Evolutionary conservation across 1,284 basidiomycete genomes (phyloP).

Genomic region (Puccinia brachypodii): DNA sequence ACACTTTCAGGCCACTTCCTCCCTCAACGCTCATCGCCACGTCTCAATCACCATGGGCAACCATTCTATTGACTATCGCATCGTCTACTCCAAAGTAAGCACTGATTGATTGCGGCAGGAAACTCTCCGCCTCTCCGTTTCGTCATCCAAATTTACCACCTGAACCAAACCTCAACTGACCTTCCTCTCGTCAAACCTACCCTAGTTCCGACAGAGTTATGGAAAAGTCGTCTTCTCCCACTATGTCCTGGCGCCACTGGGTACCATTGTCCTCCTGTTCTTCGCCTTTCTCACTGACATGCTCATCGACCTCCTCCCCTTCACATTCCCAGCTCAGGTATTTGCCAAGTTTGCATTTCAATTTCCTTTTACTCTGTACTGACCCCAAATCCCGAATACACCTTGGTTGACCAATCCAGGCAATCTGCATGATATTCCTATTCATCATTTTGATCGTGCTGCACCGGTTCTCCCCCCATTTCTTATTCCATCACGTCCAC

Average conservation of each 20-base stretch:
- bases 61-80: constrained; percentile 2
- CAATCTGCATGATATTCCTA: constrained; percentile 23
- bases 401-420: not conserved
- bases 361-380: not conserved
- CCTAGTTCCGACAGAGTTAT: constrained; percentile 19
- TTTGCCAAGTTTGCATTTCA: not conserved
- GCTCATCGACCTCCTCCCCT: constrained; percentile 31
- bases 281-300: constrained; percentile 36
- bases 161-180: no score
- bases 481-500: constrained; percentile 30
- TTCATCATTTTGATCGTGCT: constrained; percentile 6
- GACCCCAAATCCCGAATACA: not conserved
- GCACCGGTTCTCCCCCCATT: constrained; percentile 8
- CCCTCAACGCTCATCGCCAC: no score
- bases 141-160: not conserved
- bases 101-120: no score
- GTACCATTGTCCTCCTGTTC: constrained; percentile 15
- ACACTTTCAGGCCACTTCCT: no score
- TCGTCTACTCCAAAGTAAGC: constrained; percentile 4
- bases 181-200: not conserved
- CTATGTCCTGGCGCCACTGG: constrained; percentile 38
- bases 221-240: constrained; percentile 8
- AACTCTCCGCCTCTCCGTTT: not conserved
- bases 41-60: not conserved
- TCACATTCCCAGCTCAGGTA: constrained; percentile 44